These are phyloP conservation scores for Talaromyces rugulosus DNA, from an alignment of 2,329 filamentous ascomycete species.

Conservation along the genomic window DNA sequence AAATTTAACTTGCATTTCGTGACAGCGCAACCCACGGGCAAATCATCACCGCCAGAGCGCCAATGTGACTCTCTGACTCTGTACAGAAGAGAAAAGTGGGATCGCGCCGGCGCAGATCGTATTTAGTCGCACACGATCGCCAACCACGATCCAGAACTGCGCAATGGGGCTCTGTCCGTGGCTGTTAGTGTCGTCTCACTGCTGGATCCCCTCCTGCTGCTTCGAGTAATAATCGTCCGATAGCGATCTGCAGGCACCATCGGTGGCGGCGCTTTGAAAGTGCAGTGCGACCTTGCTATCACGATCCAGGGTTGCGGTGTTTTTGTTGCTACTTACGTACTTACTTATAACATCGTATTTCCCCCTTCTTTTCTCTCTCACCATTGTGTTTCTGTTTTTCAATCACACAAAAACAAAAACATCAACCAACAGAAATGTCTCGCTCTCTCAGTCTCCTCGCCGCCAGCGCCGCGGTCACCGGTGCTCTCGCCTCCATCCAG, in stretches of 20 bases:
- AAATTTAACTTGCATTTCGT: background rate
- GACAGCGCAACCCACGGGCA: background rate
- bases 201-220: background rate
- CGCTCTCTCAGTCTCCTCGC: constrained; percentile 4
- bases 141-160: background rate
- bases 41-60: background rate
- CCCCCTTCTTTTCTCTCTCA: background rate
- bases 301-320: background rate
- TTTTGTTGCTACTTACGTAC: background rate
- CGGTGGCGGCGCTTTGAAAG: background rate
- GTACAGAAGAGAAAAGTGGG: background rate
- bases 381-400: background rate
- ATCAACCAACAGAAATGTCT: constrained; percentile 3
- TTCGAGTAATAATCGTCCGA: background rate
- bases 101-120: background rate
- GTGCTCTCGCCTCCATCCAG: constrained; percentile 22
- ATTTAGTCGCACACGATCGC: background rate
- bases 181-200: background rate
- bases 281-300: background rate
- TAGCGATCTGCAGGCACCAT: constrained; percentile 1
- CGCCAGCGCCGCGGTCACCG: constrained; percentile 7
- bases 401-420: background rate
- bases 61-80: background rate
- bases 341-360: background rate
- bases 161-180: background rate